phyloP scores from a whole-genome alignment of 2,329 filamentous ascomycete genomes.

The Fusarium camptoceras region DNA sequence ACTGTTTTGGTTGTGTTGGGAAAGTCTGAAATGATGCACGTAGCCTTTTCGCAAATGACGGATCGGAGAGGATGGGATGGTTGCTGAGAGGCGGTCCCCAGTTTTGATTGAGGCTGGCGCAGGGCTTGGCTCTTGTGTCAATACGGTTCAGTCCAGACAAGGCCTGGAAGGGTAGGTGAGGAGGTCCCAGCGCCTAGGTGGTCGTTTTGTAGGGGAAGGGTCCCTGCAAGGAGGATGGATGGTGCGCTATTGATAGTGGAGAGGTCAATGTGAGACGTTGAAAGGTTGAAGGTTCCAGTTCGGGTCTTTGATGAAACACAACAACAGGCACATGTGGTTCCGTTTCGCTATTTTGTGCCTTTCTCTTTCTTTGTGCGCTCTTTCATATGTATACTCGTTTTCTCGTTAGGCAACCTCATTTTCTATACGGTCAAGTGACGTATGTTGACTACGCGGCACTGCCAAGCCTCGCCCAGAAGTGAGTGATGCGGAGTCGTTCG shows the following conservation, averaged over 20 bases:
- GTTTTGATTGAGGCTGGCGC: constrained; percentile 48
- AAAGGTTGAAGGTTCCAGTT: constrained; percentile 21
- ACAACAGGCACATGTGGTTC: constrained; percentile 11
- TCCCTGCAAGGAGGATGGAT: constrained; percentile 24
- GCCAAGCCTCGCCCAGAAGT: constrained; percentile 33
- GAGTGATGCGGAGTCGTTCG: constrained; percentile 21
- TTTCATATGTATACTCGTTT: neutral
- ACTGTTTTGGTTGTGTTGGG: constrained; percentile 34
- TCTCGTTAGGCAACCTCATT: constrained; percentile 28
- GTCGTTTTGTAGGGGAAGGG: constrained; percentile 37
- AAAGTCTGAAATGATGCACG: constrained; percentile 49
- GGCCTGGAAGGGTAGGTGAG: constrained; percentile 1
- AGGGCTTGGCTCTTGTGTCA: constrained; percentile 42
- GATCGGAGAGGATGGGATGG: constrained; percentile 12
- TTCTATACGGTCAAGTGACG: constrained; percentile 36
- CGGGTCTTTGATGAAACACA: constrained; percentile 11
- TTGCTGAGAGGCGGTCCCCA: constrained; percentile 39
- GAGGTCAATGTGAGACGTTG: constrained; percentile 15
- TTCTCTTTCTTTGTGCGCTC: constrained; percentile 9
- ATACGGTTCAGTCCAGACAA: constrained; percentile 8
- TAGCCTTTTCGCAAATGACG: constrained; percentile 49
- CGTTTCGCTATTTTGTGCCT: neutral
- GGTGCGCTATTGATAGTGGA: constrained; percentile 16
- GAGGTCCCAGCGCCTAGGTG: constrained; percentile 15
- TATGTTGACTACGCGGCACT: constrained; percentile 38